Conservation (phyloP, 2,329 filamentous ascomycete species). For the Xylaria polymorpha region DNA sequence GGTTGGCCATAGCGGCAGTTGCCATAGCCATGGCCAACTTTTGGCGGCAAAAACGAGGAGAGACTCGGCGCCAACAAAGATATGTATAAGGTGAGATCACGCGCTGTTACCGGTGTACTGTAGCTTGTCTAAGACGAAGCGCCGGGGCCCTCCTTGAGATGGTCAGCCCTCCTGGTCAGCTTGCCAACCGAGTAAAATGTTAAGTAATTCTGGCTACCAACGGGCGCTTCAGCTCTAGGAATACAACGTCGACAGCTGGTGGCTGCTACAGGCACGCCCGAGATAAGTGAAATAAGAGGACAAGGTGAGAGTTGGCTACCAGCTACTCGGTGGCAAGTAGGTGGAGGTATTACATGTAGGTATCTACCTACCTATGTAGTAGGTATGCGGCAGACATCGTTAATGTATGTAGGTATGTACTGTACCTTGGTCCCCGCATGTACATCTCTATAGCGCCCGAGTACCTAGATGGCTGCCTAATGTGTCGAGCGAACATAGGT, state of each 20-base stretch:
- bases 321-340: not conserved
- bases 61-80: not conserved
- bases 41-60: not conserved
- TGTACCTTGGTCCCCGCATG: conserved; percentile 8
- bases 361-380: too few relatives aligned
- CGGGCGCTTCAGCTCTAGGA: conserved; percentile 1
- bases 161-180: not conserved
- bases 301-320: not conserved
- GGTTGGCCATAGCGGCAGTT: conserved; percentile 39
- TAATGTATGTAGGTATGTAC: too few relatives aligned
- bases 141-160: not conserved
- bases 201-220: not conserved
- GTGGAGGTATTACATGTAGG: too few relatives aligned
- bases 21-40: conserved; percentile 39
- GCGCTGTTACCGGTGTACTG: not conserved
- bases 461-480: not conserved
- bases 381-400: too few relatives aligned
- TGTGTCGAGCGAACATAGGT: not conserved
- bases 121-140: conserved; percentile 6
- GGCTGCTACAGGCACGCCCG: conserved; percentile 19
- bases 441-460: not conserved
- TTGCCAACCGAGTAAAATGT: not conserved
- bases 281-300: not conserved
- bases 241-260: conserved; percentile 4
- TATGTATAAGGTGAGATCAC: not conserved